phyloP scores from a whole-genome alignment of 805 yeast species.

The Cyberlindnera maclurae region DNA sequence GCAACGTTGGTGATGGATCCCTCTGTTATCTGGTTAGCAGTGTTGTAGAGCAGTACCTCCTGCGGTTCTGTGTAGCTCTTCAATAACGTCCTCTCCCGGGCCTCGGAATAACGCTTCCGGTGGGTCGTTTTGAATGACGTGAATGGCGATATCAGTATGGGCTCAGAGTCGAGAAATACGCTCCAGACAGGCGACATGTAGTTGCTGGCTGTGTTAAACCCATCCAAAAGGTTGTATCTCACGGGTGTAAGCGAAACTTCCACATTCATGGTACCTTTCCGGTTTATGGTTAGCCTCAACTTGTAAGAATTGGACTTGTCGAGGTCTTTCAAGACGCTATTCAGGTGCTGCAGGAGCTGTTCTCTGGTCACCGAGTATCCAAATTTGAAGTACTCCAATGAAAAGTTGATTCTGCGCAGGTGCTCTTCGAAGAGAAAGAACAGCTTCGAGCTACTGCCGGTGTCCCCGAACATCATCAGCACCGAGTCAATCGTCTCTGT shows the following conservation, averaged over 20 bases:
- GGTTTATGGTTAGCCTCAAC: slow-evolving; percentile 38
- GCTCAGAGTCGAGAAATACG: slow-evolving; percentile 51
- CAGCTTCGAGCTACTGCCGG: slow-evolving; percentile 11
- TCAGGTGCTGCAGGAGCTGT: slow-evolving; percentile 35
- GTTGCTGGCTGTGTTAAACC: slow-evolving; percentile 22
- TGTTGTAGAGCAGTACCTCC: slow-evolving; percentile 70
- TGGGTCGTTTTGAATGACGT: slow-evolving; percentile 85
- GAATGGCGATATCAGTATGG: slow-evolving; percentile 57
- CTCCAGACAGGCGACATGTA: slow-evolving; percentile 38
- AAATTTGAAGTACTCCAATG: slow-evolving; percentile 49
- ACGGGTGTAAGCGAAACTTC: slow-evolving; percentile 29
- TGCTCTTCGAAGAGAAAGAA: slow-evolving; percentile 67
- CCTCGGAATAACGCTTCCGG: slow-evolving; percentile 53
- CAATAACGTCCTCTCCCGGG: slow-evolving; percentile 44
- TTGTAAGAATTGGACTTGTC: slow-evolving; percentile 34
- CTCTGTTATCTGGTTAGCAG: slow-evolving; percentile 58
- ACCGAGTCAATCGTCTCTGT: slow-evolving; percentile 11
- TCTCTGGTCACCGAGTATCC: slow-evolving; percentile 35
- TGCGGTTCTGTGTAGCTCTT: slow-evolving; percentile 26
- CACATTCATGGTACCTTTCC: slow-evolving; percentile 29
- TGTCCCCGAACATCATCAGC: slow-evolving; percentile 7
- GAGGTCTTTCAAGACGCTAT: slow-evolving; percentile 26
- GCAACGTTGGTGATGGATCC: slow-evolving; percentile 84
- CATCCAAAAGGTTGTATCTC: slow-evolving; percentile 26
- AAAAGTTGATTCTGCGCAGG: slow-evolving; percentile 46